Base-by-base conservation (phyloP, 1,284 basidiomycete species). In the Boletus albobrunnescens region DNA sequence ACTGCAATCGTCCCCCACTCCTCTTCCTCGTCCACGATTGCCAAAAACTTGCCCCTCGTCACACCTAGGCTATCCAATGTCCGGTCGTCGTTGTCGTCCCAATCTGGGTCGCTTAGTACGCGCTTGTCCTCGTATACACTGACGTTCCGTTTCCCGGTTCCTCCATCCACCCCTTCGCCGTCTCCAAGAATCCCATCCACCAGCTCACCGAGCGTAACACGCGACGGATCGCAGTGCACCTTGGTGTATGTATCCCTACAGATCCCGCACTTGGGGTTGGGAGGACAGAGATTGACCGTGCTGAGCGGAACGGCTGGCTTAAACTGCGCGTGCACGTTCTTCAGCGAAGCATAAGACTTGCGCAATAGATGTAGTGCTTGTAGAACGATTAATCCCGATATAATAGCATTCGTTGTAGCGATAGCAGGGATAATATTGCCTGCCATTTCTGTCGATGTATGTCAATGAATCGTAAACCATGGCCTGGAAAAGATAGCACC, bases 381-480 rank as follows among this genome's bases (percentile, higher is more conserved):
- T 40, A 98, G 76, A 14, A 97, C 93, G 56, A 97, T 91, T 28
- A 96, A 74, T 0, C 94, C 96, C 0, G 96, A 89, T 54, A 98
- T 84, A 67, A 99, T 91, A 12, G 96, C 96, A 67, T 99, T 99
- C 8, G 96, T 99, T 0, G 96, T 98, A 2, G 96, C 96, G 57
- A 99, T 98, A 2, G 96, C 96, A 1, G 96, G 96, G 53, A 96
- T 97, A 65, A 99, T 99, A 71, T 99, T 99, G 11, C 96, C 95
- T 0, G 96, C 96, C 91, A 98, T 98, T 71, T 98, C 94, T 94
- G 23, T 17, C 11, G 1, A 12, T 17, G 16, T n/a, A 39, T 9
- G 4, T 47, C 36, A 50, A 31, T 6, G 28, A 9, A 36, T 19
- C 2, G 26, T 39, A 16, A 33, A 44, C 22, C 4, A 45, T 20